Base-by-base conservation (phyloP, 73 alveolate genomes). In the Tetrahymena borealis region DNA sequence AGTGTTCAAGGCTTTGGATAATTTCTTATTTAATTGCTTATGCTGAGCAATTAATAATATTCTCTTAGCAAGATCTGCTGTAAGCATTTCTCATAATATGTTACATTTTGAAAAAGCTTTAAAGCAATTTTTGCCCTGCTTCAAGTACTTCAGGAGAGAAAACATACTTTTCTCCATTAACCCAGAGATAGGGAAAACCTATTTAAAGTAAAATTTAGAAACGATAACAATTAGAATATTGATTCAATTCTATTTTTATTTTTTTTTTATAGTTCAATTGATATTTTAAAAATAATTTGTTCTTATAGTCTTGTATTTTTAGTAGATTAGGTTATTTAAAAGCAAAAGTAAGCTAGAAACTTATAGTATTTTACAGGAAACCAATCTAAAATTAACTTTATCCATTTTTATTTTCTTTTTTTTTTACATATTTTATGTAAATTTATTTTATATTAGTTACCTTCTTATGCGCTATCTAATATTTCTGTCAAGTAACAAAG, bases 401-500 rank as follows among this genome's bases (percentile, higher is more conserved):
- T 18, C 16, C 78, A 18, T 7, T 41, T 41, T 41, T 41, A 41
- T n/a, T n/a, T n/a, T n/a, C n/a, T n/a, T n/a, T n/a, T n/a, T n/a
- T n/a, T n/a, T n/a, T n/a, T n/a, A n/a, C n/a, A n/a, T n/a, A n/a
- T n/a, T n/a, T n/a, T n/a, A n/a, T n/a, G n/a, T n/a, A n/a, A n/a
- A n/a, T n/a, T n/a, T n/a, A n/a, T n/a, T n/a, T 40, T 91, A n/a
- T 12, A 1, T 20, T n/a, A 37, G 32, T 38, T 79, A 94, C 96
- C 99, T 97, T 98, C 99, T 85, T 98, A 97, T 28, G 99, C 99
- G 78, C 99, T 96, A 93, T 98, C 99, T n/a, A 98, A 97, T 24
- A 98, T 98, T 95, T 98, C 99, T 24, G 99, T 97, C 91, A 98
- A 96, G 95, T 97, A 98, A 79, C 99, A 94, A 39, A 97, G 94